Percentiles rank a stretch among this genome's conserved stretches.
Conservation (phyloP, 1,284 basidiomycete species). For the Gomphus bonarii region DNA sequence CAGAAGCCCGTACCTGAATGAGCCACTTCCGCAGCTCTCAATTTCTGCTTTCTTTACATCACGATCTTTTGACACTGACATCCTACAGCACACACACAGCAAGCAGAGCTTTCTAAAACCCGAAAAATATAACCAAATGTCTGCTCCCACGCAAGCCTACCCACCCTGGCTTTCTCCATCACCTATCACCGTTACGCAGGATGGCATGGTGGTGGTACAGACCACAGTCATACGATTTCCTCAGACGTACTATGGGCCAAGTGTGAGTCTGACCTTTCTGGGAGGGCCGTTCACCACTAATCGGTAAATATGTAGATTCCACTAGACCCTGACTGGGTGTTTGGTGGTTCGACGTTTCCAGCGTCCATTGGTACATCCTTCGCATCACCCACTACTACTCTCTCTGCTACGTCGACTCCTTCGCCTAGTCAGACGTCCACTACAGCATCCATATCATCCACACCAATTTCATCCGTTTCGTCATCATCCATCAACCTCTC, state of each 20-base stretch:
- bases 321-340: neutral
- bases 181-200: neutral
- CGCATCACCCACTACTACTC: neutral
- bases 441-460: neutral
- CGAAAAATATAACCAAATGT: neutral
- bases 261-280: neutral
- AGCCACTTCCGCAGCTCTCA: neutral
- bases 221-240: neutral
- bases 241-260: slow-evolving; percentile 5
- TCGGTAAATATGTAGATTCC: neutral
- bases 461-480: neutral
- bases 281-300: neutral
- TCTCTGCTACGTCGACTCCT: neutral
- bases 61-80: slow-evolving; percentile 3
- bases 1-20: neutral
- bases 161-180: slow-evolving; percentile 2
- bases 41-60: neutral
- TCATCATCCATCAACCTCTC: neutral
- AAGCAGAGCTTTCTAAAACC: neutral
- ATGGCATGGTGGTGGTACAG: neutral
- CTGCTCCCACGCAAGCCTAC: neutral
- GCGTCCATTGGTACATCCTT: neutral
- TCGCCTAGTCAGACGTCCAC: neutral
- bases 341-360: slow-evolving; percentile 5
- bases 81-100: slow-evolving; percentile 2